These are phyloP conservation scores for Solanum aculeatissimum DNA, from an alignment of 305 asterid genomes.

Conservation along the genomic window DNA sequence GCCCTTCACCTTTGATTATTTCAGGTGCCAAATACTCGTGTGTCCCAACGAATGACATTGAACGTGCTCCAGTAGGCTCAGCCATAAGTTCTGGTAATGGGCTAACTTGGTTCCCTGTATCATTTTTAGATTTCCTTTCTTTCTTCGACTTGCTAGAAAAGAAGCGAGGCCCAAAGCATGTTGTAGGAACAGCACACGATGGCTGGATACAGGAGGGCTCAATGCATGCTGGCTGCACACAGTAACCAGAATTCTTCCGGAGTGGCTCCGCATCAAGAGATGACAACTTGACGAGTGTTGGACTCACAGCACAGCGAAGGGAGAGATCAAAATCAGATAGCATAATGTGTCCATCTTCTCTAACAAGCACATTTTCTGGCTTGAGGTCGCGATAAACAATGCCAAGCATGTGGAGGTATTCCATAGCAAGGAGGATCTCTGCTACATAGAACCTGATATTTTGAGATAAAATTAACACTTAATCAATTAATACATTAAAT, in stretches of 20 bases:
- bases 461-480: background rate
- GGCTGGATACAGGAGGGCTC: conserved; percentile 49
- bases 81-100: conserved; percentile 61
- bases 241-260: conserved; percentile 15
- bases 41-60: conserved; percentile 74
- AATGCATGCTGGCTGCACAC: conserved; percentile 40
- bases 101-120: conserved; percentile 25
- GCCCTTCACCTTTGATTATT: conserved; percentile 69
- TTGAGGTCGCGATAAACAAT: conserved; percentile 51
- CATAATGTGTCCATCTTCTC: conserved; percentile 69
- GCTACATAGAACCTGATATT: conserved; percentile 41
- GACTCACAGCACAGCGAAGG: conserved; percentile 40
- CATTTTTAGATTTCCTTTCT: background rate
- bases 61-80: conserved; percentile 63
- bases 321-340: conserved; percentile 61
- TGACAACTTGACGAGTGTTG: conserved; percentile 36
- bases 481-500: background rate
- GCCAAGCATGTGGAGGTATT: conserved; percentile 61
- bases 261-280: conserved; percentile 12
- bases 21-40: conserved; percentile 69
- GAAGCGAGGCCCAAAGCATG: conserved; percentile 48
- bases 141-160: conserved; percentile 2
- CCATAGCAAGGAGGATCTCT: conserved; percentile 44
- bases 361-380: conserved; percentile 53
- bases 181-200: conserved; percentile 38